Conservation (phyloP, 148 eudicot genomes). For the Oxyria digyna region DNA sequence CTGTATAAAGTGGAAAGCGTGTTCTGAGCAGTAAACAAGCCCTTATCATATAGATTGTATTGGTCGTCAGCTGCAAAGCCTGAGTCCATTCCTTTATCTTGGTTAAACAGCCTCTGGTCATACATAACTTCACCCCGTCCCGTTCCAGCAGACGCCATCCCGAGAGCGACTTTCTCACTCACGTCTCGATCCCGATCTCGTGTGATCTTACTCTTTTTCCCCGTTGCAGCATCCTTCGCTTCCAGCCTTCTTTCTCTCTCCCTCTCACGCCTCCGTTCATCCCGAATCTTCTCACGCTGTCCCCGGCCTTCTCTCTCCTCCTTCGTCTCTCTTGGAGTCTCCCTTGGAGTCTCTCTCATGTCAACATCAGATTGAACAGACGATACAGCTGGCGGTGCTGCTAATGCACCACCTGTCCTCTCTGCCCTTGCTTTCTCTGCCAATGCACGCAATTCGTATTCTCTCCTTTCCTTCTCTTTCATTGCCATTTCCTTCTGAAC, state of each 20-base stretch:
- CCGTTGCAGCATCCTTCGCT: conserved; percentile 79
- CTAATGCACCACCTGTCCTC: conserved; percentile 35
- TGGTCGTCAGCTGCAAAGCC: conserved; percentile 82
- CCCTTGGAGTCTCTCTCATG: too few relatives aligned
- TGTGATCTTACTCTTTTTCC: conserved; percentile 80
- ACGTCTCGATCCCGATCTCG: conserved; percentile 79
- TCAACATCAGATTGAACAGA: too few relatives aligned
- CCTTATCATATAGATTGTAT: conserved; percentile 73
- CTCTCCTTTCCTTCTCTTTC: conserved; percentile 65
- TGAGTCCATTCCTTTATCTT: conserved; percentile 83
- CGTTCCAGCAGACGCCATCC: conserved; percentile 3
- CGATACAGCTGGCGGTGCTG: too few relatives aligned
- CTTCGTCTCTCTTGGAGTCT: conserved; percentile 24
- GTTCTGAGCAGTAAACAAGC: conserved; percentile 67
- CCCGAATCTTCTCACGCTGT: conserved; percentile 57
- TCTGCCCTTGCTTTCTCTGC: conserved; percentile 76
- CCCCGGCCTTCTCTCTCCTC: conserved; percentile 53
- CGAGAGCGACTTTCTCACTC: conserved; percentile 82
- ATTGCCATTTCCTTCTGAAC: conserved; percentile 61
- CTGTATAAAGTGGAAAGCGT: conserved; percentile 62
- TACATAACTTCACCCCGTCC: conserved; percentile 24
- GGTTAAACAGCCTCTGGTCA: conserved; percentile 77
- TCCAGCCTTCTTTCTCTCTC: conserved; percentile 21
- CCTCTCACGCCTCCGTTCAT: conserved; percentile 29
- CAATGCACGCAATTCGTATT: conserved; percentile 51